These are phyloP conservation scores for Podaxis rugospora DNA, from an alignment of 768 basidiomycete genomes.

Conservation along the genomic window DNA sequence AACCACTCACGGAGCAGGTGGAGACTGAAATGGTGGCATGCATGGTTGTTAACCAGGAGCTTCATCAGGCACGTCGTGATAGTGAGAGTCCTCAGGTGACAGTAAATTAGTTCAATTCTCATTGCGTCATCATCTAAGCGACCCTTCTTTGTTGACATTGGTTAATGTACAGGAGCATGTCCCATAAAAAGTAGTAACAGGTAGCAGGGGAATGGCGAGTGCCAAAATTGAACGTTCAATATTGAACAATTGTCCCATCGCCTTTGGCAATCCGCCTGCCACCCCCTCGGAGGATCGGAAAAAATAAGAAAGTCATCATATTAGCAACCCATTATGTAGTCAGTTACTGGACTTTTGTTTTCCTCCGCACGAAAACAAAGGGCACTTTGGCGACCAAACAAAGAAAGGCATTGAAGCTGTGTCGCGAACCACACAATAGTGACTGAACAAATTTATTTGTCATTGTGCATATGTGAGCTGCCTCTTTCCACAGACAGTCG, in stretches of 20 bases:
- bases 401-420: no score
- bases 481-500: neutral
- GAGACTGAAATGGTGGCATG: neutral
- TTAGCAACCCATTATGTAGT: no score
- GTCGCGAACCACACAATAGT: no score
- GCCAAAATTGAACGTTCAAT: neutral
- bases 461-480: no score
- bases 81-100: neutral
- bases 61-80: neutral
- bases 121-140: no score
- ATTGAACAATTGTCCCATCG: neutral
- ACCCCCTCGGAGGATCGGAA: no score
- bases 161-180: neutral
- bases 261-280: neutral
- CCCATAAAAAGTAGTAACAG: no score
- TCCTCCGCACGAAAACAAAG: no score
- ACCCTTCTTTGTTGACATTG: neutral
- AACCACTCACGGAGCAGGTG: neutral
- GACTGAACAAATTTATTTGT: no score
- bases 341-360: no score
- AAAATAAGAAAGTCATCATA: no score
- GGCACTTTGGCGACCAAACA: no score
- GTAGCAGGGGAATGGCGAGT: neutral
- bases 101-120: neutral
- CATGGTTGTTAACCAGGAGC: neutral